Evolutionary conservation across 2,329 filamentous ascomycete species (phyloP), one percentile per base, ranked within the genome.

Genomic region (Exserohilum turcica): DNA sequence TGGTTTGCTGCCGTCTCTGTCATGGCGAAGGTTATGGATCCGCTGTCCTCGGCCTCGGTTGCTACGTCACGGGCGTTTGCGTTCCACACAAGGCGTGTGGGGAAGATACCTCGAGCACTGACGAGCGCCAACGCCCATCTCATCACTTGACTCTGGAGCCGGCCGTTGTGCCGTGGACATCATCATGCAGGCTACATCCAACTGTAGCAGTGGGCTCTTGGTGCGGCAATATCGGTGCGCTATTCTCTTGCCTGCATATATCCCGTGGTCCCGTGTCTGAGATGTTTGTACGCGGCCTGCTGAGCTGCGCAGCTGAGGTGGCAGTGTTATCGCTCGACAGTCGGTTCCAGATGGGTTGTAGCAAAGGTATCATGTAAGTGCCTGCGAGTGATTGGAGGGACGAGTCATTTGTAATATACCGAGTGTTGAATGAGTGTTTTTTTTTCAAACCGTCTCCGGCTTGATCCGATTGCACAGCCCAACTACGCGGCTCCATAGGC

Each of bases 51-150:
- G 21, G 36, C 24, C 27, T 16, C 31, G 48, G 42, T 16, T 8
- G 27, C 49, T 52, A 48, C 43, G 49, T 52, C 49, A 48, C 29
- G 24, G 12, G 32, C 19, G n/a, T n/a, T n/a, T n/a, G 43, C 21
- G 21, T 52, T 42, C 49, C 44, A 36, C 49, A 37, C 15, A 18
- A 48, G n/a, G 43, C 49, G 37, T 37, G 47, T 48, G 43, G 36
- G 48, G 36, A 42, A 36, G 38, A 31, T 35, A 16, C 24, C 37
- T 52, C 38, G 27, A 31, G 38, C 39, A 48, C 18, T 38, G 13
- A 28, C 28, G 48, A 28, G 15, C 43, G 38, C 40, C 19, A n/a
- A 21, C 29, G 38, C 37, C 48, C 21, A 29, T 40, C 19, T 36
- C 21, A 35, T 29, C 19, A 35, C 28, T 29, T 47, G 31, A n/a